Base-by-base conservation (phyloP, 1,139 yeast genomes). In the Saccharomyces hybrid region DNA sequence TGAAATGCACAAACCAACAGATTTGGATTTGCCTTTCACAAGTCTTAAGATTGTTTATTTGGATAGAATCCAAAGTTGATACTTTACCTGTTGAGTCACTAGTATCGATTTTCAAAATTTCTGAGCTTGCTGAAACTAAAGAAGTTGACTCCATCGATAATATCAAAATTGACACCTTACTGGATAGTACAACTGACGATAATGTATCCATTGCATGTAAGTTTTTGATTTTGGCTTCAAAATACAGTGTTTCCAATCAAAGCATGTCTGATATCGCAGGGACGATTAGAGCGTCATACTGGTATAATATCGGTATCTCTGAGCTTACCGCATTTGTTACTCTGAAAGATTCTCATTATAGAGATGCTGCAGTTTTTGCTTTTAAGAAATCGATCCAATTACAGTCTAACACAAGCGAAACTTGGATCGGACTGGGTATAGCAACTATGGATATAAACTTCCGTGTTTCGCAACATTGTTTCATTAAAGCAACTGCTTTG, bases 401-500 rank as follows among this genome's bases (percentile, higher is more conserved):
- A 20, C 97, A 91, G 66, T 78, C 84, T 3, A 80, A 78, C 56
- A 86, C 86, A 59, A 75, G 86, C 1, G 82, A 79, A 32, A 83
- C 83, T 56, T 93, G 99, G 99, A 77, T 82, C 51, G 85, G 88
- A 0, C 76, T 91, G 44, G 99, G 98, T 11, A 79, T 86, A 59
- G 84, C 88, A 0, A 73, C 84, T 0, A 77, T 84, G 50, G 73
- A 81, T 1, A 69, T 75, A 4, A 86, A 83, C 61, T 84, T 93
- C 0, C 79, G 79, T 52, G 86, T 89, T 5, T 77, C 97, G 0
- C 99, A 93, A 68, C 99, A 93, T 70, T 89, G 97, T 68, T 88
- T 87, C 63, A 87, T 95, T 61, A 86, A 88, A 59, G 93, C 97
- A 0, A 73, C 84, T 2, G 77, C 88, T 0, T 71, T 89, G 48